These are phyloP conservation scores for Lachnellula hyalina DNA, from an alignment of 2,329 filamentous ascomycete species.

Conservation along the genomic window DNA sequence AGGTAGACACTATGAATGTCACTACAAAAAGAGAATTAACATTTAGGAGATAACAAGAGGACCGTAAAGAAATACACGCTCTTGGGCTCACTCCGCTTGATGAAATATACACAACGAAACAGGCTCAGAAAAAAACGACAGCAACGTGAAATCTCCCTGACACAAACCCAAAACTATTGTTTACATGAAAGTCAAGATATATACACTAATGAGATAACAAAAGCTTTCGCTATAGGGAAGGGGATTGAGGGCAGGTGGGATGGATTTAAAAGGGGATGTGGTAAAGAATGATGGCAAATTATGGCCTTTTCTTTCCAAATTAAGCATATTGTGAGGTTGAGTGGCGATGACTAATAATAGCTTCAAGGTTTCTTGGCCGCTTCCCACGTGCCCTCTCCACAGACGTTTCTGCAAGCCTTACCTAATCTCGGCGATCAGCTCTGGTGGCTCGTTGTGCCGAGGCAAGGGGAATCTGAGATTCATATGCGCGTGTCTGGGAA, in stretches of 20 bases:
- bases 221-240: not conserved
- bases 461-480: no score
- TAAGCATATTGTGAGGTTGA: not conserved
- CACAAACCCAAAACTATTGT: not conserved
- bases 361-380: not conserved
- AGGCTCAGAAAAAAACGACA: not conserved
- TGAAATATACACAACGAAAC: not conserved
- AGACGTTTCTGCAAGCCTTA: not conserved
- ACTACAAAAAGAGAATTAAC: not conserved
- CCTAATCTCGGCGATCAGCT: no score
- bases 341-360: not conserved
- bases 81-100: not conserved
- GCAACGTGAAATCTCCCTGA: not conserved
- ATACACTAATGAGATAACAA: not conserved
- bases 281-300: conserved; percentile 17
- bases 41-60: not conserved
- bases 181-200: not conserved
- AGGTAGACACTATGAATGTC: not conserved
- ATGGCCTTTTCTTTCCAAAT: conserved; percentile 10
- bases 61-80: not conserved
- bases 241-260: not conserved
- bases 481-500: conserved; percentile 4
- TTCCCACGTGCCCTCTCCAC: conserved; percentile 2
- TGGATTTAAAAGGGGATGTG: not conserved
- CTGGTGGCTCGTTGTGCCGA: no score